A percentile compares a stretch with the other conserved stretches of the same genome.
Conservation (phyloP, 306 rosid genomes). For the Quercus mongolica region DNA sequence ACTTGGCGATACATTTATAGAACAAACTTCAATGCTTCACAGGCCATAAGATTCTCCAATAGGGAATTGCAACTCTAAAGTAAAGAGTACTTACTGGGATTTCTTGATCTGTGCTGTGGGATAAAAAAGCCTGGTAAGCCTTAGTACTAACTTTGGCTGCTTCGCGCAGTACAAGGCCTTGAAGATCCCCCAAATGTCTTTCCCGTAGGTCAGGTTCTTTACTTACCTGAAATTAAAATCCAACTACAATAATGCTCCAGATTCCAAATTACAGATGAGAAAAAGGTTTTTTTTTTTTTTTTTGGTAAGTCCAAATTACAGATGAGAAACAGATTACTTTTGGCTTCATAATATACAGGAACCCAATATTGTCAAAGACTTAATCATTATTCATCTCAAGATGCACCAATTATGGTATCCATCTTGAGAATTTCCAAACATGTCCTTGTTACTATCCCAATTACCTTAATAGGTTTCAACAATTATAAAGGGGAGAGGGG, state of each 20-base stretch:
- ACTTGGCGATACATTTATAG: background rate
- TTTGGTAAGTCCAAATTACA: background rate
- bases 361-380: background rate
- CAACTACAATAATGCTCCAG: background rate
- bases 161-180: conserved; percentile 56
- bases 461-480: too few relatives aligned
- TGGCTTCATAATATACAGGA: background rate
- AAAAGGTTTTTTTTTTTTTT: too few relatives aligned
- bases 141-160: conserved; percentile 39
- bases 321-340: too few relatives aligned
- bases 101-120: conserved; percentile 54
- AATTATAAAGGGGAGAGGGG: too few relatives aligned
- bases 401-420: background rate
- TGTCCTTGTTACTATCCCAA: too few relatives aligned
- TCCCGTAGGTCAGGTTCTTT: conserved; percentile 71
- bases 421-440: background rate
- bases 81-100: conserved; percentile 62
- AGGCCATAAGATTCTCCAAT: background rate
- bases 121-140: conserved; percentile 53
- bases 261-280: background rate
- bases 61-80: background rate
- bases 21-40: background rate
- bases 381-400: background rate
- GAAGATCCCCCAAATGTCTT: conserved; percentile 85
- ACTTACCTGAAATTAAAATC: conserved; percentile 53